Percentiles rank a stretch among this genome's conserved stretches.
phyloP scores from a whole-genome alignment of 768 basidiomycete genomes.

The Artomyces pyxidatus region DNA sequence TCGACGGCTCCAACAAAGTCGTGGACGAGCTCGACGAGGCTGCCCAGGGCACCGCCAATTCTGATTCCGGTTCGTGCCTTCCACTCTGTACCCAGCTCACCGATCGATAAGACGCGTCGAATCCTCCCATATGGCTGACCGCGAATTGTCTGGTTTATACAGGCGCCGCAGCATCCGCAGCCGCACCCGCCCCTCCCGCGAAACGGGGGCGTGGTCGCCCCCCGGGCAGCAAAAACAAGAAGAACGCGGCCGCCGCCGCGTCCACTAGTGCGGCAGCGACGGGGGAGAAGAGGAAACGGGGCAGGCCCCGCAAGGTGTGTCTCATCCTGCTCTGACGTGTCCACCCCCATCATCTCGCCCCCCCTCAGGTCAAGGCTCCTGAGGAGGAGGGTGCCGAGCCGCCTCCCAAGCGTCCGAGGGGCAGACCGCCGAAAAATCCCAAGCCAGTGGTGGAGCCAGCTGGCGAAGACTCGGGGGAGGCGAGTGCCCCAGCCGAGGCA shows the following conservation, averaged over 20 bases:
- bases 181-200: conserved; percentile 29
- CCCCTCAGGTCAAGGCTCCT: conserved; percentile 24
- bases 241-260: conserved; percentile 25
- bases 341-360: conserved; percentile 3
- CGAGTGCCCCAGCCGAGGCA: conserved; percentile 38
- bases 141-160: conserved; percentile 18
- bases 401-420: conserved; percentile 53
- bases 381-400: conserved; percentile 39
- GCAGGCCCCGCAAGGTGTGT: conserved; percentile 45
- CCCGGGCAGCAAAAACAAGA: conserved; percentile 80
- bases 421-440: conserved; percentile 64
- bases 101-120: conserved; percentile 19
- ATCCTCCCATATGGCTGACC: conserved; percentile 9
- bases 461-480: conserved; percentile 29
- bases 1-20: conserved; percentile 40
- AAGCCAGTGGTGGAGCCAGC: conserved; percentile 35
- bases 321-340: conserved; percentile 1
- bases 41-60: conserved; percentile 31
- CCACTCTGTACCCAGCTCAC: background rate
- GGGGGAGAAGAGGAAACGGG: conserved; percentile 37
- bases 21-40: conserved; percentile 52
- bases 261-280: conserved; percentile 22
- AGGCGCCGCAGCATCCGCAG: conserved; percentile 29
- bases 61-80: conserved; percentile 22
- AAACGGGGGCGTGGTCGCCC: conserved; percentile 87